Evolutionary conservation across 441 rosid genomes (phyloP).

Genomic region (Geranium incanum): DNA sequence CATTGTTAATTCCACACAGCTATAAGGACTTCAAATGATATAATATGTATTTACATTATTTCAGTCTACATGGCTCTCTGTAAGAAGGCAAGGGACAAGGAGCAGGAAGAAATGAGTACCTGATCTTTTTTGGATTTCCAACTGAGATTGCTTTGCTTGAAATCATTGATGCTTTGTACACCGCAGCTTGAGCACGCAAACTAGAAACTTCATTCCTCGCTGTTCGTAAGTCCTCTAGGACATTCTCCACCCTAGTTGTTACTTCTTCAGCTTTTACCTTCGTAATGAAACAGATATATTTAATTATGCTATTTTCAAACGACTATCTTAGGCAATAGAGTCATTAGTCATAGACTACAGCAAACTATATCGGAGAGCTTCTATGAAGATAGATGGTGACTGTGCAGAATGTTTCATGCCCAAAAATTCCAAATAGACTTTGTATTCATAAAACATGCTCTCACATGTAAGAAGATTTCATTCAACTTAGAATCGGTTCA

Average conservation of each 20-base stretch:
- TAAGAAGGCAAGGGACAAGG: neutral
- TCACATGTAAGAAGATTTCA: neutral
- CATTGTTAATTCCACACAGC: neutral
- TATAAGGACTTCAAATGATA: neutral
- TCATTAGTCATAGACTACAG: neutral
- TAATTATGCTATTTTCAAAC: neutral
- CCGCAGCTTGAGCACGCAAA: constrained; percentile 69
- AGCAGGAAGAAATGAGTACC: constrained; percentile 28
- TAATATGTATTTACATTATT: neutral
- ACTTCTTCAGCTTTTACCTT: constrained; percentile 93
- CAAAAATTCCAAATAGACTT: neutral
- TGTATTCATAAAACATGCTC: neutral
- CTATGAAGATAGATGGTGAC: neutral
- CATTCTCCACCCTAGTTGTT: constrained; percentile 61
- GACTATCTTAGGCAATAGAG: neutral
- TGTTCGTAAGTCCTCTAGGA: constrained; percentile 59
- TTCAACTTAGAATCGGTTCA: too few relatives aligned
- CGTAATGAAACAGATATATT: constrained; percentile 12
- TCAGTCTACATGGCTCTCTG: neutral
- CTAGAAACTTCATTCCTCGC: constrained; percentile 60
- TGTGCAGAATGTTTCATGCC: neutral
- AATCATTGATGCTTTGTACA: constrained; percentile 57
- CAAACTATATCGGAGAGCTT: neutral
- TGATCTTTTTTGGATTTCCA: constrained; percentile 49
- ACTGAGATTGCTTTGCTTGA: constrained; percentile 53